These are phyloP conservation scores for Oryza brachyantha DNA, from an alignment of 176 grass and related monocot species.

Conservation along the genomic window DNA sequence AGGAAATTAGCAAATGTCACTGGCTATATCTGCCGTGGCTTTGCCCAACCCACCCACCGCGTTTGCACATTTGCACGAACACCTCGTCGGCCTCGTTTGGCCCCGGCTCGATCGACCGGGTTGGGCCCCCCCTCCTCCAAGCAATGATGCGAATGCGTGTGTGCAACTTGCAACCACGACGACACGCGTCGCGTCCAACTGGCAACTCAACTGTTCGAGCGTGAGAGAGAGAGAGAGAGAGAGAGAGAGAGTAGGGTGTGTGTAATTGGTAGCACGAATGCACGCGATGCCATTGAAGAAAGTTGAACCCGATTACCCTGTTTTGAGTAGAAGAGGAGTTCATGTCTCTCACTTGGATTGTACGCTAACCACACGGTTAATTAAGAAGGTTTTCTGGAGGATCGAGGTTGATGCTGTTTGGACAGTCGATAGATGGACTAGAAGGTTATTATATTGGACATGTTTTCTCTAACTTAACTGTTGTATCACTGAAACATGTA, in stretches of 20 bases:
- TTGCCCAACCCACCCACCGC: background rate
- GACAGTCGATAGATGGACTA: background rate
- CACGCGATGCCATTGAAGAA: background rate
- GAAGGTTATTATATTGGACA: too few relatives aligned
- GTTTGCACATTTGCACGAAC: background rate
- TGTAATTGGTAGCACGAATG: too few relatives aligned
- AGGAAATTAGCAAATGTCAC: background rate
- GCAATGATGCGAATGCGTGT: background rate
- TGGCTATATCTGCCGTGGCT: background rate
- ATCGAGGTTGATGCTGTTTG: background rate
- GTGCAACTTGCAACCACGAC: background rate
- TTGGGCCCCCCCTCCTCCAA: background rate
- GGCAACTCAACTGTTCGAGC: too few relatives aligned
- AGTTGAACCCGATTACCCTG: background rate
- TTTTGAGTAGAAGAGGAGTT: background rate
- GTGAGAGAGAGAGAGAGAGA: background rate
- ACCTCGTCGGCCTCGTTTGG: background rate
- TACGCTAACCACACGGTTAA: background rate
- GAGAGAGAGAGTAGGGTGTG: too few relatives aligned
- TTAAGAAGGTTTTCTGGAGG: background rate
- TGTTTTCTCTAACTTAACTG: too few relatives aligned
- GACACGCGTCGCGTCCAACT: background rate
- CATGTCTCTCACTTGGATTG: background rate
- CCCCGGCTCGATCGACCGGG: background rate
- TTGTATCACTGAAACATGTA: too few relatives aligned